A percentile compares a stretch with the other conserved stretches of the same genome.
phyloP scores from a whole-genome alignment of 768 basidiomycete genomes.

The Lentinus tigrinus region DNA sequence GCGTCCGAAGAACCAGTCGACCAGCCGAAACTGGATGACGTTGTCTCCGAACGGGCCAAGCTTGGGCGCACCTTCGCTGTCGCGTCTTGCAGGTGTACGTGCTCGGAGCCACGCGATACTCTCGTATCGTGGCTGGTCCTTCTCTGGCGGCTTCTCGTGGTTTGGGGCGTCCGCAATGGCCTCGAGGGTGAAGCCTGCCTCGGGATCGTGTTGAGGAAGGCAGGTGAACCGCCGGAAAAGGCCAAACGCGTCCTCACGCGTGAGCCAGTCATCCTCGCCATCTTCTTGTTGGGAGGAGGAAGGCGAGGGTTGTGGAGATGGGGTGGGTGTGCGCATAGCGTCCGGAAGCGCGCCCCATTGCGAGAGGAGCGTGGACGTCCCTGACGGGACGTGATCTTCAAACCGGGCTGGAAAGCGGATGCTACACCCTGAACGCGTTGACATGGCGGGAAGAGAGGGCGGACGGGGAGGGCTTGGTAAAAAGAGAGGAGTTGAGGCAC shows the following conservation, averaged over 20 bases:
- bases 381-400: no score
- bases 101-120: background rate
- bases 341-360: no score
- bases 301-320: background rate
- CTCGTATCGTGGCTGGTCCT: background rate
- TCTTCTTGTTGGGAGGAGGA: background rate
- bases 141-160: background rate
- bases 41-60: background rate
- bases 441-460: no score
- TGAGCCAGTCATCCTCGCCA: background rate
- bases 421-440: no score
- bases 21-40: background rate
- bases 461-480: no score
- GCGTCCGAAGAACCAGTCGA: background rate
- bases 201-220: background rate
- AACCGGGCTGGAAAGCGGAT: no score
- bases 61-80: background rate
- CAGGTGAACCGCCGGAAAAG: background rate
- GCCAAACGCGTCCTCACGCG: background rate
- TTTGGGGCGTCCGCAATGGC: background rate
- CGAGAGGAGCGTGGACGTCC: no score
- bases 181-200: background rate
- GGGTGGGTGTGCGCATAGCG: background rate
- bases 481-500: no score
- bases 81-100: background rate